Percentiles rank a stretch among this genome's conserved stretches.
Evolutionary conservation across 345 rosid genomes (phyloP).

Genomic region (Erodium maritimum): DNA sequence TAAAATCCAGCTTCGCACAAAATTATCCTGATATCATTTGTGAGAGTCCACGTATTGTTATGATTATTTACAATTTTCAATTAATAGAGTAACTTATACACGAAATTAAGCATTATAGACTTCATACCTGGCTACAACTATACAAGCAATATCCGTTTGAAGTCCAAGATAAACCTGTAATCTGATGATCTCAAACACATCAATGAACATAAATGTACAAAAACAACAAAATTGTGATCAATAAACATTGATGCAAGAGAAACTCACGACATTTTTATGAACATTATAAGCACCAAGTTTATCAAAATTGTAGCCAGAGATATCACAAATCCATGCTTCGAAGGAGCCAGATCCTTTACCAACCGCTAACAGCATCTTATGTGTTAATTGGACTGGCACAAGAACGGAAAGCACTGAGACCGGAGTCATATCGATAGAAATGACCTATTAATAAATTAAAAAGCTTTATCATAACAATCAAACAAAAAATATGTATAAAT

Average conservation of each 20-base stretch:
- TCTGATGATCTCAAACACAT: conserved; percentile 28
- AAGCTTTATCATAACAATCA: conserved; percentile 9
- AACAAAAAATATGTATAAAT: conserved; percentile 4
- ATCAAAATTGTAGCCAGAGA: conserved; percentile 29
- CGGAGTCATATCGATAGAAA: conserved; percentile 34
- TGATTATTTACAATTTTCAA: neutral
- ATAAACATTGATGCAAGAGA: conserved; percentile 11
- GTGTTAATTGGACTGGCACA: conserved; percentile 24
- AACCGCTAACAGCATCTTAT: conserved; percentile 50
- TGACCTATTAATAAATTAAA: conserved; percentile 32
- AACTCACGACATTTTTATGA: conserved; percentile 68
- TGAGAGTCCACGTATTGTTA: neutral
- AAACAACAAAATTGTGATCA: neutral
- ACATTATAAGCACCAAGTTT: conserved; percentile 41
- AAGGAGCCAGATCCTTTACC: conserved; percentile 90
- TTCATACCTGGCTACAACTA: conserved; percentile 81
- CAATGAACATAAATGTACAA: neutral
- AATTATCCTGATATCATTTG: conserved; percentile 53
- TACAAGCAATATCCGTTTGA: conserved; percentile 62
- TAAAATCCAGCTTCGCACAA: conserved; percentile 67
- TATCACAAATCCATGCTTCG: conserved; percentile 67
- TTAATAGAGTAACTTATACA: neutral
- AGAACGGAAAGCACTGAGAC: conserved; percentile 55
- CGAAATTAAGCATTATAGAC: conserved; percentile 4
- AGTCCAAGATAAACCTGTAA: conserved; percentile 88